phyloP scores from a whole-genome alignment of 371 early-diverging fungal species.

The Rhizopus microsporus region DNA sequence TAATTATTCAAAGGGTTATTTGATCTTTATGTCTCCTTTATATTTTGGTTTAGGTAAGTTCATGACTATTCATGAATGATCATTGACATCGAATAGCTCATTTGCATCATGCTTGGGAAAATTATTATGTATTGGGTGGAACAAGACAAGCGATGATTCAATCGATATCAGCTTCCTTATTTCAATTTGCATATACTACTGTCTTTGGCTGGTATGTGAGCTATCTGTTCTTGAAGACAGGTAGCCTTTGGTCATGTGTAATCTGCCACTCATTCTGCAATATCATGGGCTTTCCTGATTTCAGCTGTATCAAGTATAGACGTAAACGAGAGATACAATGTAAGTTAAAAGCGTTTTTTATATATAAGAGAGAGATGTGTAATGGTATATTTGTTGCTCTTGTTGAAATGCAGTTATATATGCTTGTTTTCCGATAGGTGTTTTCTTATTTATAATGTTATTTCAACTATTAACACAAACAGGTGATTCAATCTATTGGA shows the following conservation, averaged over 20 bases:
- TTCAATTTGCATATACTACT: conserved; percentile 67
- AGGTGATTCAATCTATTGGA: conserved; percentile 22
- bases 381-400: neutral
- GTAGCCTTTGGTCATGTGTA: conserved; percentile 41
- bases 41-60: conserved; percentile 67
- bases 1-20: conserved; percentile 29
- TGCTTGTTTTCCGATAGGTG: conserved; percentile 19
- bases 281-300: conserved; percentile 66
- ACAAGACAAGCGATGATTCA: conserved; percentile 32
- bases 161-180: conserved; percentile 38
- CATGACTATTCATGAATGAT: neutral
- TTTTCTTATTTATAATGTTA: conserved; percentile 16
- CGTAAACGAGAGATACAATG: conserved; percentile 19
- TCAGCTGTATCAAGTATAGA: conserved; percentile 24
- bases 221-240: conserved; percentile 56
- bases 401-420: conserved; percentile 10
- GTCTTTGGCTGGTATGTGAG: conserved; percentile 74
- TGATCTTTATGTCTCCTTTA: conserved; percentile 58
- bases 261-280: conserved; percentile 68
- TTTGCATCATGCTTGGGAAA: conserved; percentile 63
- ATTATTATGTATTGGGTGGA: conserved; percentile 40
- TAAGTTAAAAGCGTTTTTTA: conserved; percentile 12
- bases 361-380: neutral
- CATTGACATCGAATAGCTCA: conserved; percentile 32
- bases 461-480: conserved; percentile 5